These are phyloP conservation scores for Aspergillus brunneoviolaceus DNA, from an alignment of 2,329 filamentous ascomycete species.

Conservation along the genomic window DNA sequence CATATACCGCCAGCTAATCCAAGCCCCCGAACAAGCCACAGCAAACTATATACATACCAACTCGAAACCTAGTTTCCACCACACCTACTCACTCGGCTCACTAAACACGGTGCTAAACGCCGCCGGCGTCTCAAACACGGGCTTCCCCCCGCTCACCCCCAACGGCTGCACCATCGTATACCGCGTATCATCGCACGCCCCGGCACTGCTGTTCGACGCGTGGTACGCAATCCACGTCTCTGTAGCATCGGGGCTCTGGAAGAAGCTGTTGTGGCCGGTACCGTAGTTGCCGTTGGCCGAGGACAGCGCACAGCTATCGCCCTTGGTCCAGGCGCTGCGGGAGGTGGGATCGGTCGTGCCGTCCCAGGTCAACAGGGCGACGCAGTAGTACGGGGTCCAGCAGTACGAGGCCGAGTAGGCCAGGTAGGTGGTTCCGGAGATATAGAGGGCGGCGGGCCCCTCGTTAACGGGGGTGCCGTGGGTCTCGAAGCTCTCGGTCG, in stretches of 20 bases:
- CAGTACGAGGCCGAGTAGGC: constrained; percentile 58
- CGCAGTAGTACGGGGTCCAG: constrained; percentile 56
- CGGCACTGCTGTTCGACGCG: constrained; percentile 50
- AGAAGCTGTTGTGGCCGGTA: constrained; percentile 59
- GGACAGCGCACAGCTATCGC: constrained; percentile 51
- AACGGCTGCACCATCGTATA: constrained; percentile 57
- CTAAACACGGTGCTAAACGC: background rate
- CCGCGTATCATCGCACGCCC: constrained; percentile 54
- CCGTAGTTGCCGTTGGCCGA: constrained; percentile 59
- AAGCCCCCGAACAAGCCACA: too few relatives aligned
- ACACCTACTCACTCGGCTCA: background rate
- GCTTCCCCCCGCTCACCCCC: constrained; percentile 49
- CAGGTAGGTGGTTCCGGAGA: constrained; percentile 54
- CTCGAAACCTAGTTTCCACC: too few relatives aligned
- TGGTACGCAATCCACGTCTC: constrained; percentile 60
- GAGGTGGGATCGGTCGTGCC: constrained; percentile 50
- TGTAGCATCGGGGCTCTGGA: constrained; percentile 55
- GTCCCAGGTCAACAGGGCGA: constrained; percentile 56
- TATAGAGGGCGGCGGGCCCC: constrained; percentile 55
- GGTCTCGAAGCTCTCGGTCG: constrained; percentile 53
- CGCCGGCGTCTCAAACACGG: background rate
- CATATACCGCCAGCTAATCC: too few relatives aligned
- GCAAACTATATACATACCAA: too few relatives aligned
- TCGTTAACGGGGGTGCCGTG: constrained; percentile 56
- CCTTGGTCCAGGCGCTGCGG: constrained; percentile 52